Evolutionary conservation across 352 stramenopile species (phyloP).

Genomic region (Globisporangium cederbergense): DNA sequence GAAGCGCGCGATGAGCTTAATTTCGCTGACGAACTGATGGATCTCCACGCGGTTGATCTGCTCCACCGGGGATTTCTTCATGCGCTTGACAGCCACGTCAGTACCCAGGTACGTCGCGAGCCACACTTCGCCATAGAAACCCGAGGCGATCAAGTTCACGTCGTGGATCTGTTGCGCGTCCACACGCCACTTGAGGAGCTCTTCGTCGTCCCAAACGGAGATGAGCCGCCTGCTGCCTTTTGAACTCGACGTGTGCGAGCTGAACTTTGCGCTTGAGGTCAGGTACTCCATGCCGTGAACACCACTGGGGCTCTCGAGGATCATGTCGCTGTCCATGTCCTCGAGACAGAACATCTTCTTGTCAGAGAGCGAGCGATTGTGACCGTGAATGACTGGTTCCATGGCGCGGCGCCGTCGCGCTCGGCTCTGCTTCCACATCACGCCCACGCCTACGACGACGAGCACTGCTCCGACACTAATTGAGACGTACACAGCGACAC

Average conservation of each 20-base stretch:
- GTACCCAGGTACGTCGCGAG: conserved; percentile 44
- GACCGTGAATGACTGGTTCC: background rate
- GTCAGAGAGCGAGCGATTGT: conserved; percentile 9
- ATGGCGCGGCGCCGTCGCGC: background rate
- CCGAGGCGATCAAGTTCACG: conserved; percentile 31
- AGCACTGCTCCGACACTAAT: conserved; percentile 4
- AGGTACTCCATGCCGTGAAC: conserved; percentile 1
- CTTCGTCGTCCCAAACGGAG: conserved; percentile 64
- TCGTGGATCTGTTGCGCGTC: conserved; percentile 32
- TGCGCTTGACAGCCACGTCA: conserved; percentile 46
- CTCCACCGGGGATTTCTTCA: conserved; percentile 25
- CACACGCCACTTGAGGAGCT: conserved; percentile 47
- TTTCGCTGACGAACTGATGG: conserved; percentile 44
- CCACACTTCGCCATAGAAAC: conserved; percentile 50
- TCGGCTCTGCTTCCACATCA: conserved; percentile 5
- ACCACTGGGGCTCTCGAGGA: conserved; percentile 11
- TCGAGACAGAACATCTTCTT: conserved; percentile 20
- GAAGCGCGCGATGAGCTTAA: conserved; percentile 41
- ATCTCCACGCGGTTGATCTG: conserved; percentile 21
- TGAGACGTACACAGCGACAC: background rate
- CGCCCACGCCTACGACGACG: background rate
- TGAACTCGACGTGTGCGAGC: conserved; percentile 1
- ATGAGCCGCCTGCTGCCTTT: conserved; percentile 11
- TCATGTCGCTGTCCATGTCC: conserved; percentile 16
- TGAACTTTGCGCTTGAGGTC: conserved; percentile 10